Evolutionary conservation across 257 asterid species (phyloP), one percentile per base, ranked within the genome.

Genomic region (Forsythia viridissima): DNA sequence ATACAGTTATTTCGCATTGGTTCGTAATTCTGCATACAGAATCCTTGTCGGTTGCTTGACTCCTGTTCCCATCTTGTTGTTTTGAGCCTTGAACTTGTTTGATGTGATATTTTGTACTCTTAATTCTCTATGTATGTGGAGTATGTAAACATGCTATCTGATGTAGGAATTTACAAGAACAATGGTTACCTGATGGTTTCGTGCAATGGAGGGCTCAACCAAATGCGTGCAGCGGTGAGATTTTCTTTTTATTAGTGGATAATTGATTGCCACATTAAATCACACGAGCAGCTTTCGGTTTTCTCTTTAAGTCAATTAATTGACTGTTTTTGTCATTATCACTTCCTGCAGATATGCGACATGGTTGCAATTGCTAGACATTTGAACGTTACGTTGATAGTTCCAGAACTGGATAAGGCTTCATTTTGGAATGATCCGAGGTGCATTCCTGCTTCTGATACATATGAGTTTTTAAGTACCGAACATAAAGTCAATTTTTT

Each of bases 371-470:
- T 95, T 74, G 99, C 99, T 18, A 91, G 99, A 83, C 81, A 92
- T 86, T 88, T 95, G 77, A 95, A 95, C 77, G 98, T 93, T 77
- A 95, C 99, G 4, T 88, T 95, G 82, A 77, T 95, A 63, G 99
- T 95, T 61, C 99, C 99, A 46, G 98, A 95, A 89, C 90, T 95
- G n/a, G 99, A 95, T 75, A 95, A 93, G 85, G 88, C 98, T 80
- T 95, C 99, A 16, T 95, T 95, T 73, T 95, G 99, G 99, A 93
- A 92, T 72, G 99, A 95, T 85, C 98, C 97, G 57, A 95, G 99
- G 99, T 94, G 18, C 61, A 91, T 80, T 74, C 21, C 73, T 39
- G 24, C 61, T 40, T 0, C 46, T 6, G 20, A 70, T 15, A 11
- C 65, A 59, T 34, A 24, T 10, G 42, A 51, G 8, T 16, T 38